Evolutionary conservation across 139 green algal species (phyloP).

Genomic region (Trebouxia sp.): DNA sequence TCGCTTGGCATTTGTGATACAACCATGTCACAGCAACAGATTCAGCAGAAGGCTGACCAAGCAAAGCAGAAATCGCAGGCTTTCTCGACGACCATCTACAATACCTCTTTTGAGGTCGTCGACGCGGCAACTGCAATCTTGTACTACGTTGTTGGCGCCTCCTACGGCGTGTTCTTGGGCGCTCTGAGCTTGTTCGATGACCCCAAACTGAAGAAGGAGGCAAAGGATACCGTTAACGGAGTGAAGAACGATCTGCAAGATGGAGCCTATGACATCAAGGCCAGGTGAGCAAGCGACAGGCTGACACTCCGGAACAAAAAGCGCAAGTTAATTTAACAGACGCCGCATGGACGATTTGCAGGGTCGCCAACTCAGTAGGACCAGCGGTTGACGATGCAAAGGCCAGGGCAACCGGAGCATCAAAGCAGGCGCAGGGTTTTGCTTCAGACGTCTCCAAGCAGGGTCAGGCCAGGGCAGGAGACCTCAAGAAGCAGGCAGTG

Average conservation of each 20-base stretch:
- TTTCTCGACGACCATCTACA: slow-evolving; percentile 3
- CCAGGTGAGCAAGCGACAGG: background rate
- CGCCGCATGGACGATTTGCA: background rate
- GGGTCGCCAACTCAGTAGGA: background rate
- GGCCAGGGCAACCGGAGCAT: background rate
- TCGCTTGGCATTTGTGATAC: background rate
- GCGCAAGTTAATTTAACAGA: no score
- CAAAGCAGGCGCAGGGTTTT: slow-evolving; percentile 2
- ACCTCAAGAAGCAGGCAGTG: background rate
- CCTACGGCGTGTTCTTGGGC: background rate
- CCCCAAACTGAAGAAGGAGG: background rate
- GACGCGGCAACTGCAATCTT: background rate
- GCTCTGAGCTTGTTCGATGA: background rate
- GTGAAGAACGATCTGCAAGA: background rate
- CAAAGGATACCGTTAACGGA: background rate
- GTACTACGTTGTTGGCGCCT: background rate
- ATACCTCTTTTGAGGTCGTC: background rate
- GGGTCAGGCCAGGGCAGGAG: background rate
- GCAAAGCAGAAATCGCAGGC: slow-evolving; percentile 15
- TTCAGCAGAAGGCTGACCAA: slow-evolving; percentile 6
- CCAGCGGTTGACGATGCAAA: slow-evolving; percentile 10
- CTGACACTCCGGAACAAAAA: background rate
- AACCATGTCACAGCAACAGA: slow-evolving; percentile 6
- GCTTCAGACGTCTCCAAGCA: slow-evolving; percentile 1
- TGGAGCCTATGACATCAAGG: slow-evolving; percentile 15